Base-by-base conservation (phyloP, 192 early-diverging fungal genomes). In the Backusella mclennaniae region DNA sequence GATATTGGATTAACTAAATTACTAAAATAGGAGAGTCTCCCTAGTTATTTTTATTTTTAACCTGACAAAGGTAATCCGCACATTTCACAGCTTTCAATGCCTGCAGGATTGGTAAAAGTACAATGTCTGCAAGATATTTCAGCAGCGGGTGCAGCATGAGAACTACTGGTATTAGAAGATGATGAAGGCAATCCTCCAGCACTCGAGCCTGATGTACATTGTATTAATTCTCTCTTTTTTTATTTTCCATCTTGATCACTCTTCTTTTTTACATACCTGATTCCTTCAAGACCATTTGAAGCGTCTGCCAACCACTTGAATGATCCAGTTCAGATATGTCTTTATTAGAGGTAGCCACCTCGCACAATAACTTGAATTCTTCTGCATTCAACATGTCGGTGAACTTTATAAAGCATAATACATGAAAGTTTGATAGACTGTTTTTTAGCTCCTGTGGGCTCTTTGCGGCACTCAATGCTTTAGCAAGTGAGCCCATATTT, bases 401-500 rank as follows among this genome's bases (percentile, higher is more conserved):
- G 17, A 85, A 86, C 36, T 83, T 77, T 44, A 97, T 80, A 71
- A 90, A 93, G 46, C 93, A 83, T 66, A 99, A 82, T 36, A 95
- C 79, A 77, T 98, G 96, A 79, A 97, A 98, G 78, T 99, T 93
- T 4, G 93, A 92, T 4, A 97, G 77, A 15, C 86, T 59, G 0
- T 87, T 77, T 2, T 81, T 78, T 59, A 94, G 69, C 6, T 80
- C 74, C 29, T 82, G 83, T 6, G 78, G 67, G 35, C 79, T 81
- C 6, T 82, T 35, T 8, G 75, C 78, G 0, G 66, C 33, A 9
- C 71, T 73, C 8, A 97, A 66, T 46, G 88, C 87, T 2, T 79
- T 80, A 75, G 92, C 84, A 38, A 97, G 73, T 36, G 84, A 75
- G 15, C 77, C 86, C 33, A 93, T 83, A 53, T 92, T 90, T 76